Percentiles rank a stretch among this genome's conserved stretches.
Conservation (phyloP, 164 flowering plant species). For the Malania oleifera region DNA sequence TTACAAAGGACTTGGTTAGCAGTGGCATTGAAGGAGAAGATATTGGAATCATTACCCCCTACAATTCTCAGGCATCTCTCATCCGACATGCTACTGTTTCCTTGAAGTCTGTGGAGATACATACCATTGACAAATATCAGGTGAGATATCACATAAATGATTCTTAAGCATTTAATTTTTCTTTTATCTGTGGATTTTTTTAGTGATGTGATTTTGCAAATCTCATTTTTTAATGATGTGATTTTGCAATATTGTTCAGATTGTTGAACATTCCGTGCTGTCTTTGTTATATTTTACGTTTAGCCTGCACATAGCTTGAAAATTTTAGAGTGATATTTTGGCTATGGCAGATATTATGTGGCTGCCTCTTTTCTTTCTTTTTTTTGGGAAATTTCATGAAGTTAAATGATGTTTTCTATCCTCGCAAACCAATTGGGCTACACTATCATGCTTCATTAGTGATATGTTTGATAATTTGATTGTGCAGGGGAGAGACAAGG, state of each 20-base stretch:
- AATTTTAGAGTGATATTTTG: no score
- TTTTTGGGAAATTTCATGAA: not conserved
- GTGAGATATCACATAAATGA: conserved; percentile 21
- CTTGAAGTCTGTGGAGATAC: conserved; percentile 70
- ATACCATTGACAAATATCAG: conserved; percentile 99
- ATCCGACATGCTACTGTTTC: conserved; percentile 41
- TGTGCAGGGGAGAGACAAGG: conserved; percentile 92
- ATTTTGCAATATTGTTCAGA: not conserved
- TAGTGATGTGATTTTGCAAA: no score
- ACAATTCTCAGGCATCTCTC: conserved; percentile 78
- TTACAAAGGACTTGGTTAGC: conserved; percentile 40
- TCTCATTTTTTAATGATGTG: not conserved
- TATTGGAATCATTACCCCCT: conserved; percentile 94
- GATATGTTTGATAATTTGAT: not conserved
- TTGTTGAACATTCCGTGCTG: not conserved
- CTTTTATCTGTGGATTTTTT: not conserved
- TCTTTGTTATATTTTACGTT: not conserved
- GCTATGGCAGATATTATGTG: not conserved
- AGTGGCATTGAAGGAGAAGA: conserved; percentile 57
- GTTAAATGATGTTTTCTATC: not conserved
- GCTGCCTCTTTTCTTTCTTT: no score
- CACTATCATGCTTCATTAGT: not conserved
- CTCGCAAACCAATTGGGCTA: not conserved
- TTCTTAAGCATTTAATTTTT: not conserved
- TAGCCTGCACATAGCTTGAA: not conserved